Conservation (phyloP, 1,139 yeast species). For the Zhuliangozyma parablackwelliae region DNA sequence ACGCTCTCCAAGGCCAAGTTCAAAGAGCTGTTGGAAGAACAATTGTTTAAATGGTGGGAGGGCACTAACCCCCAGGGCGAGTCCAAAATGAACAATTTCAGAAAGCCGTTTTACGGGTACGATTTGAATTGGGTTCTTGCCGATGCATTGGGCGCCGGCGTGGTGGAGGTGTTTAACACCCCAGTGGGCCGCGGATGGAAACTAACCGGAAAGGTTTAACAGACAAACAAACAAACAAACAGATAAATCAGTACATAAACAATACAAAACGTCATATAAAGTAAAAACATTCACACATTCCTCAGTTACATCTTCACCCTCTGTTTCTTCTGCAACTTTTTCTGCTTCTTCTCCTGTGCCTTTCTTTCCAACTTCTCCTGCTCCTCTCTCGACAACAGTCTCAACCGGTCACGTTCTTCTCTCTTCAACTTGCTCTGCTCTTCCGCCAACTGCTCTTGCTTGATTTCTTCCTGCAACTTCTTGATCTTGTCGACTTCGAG, state of each 20-base stretch:
- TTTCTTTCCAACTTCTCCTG: conserved; percentile 74
- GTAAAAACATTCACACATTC: conserved; percentile 1
- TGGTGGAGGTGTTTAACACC: conserved; percentile 60
- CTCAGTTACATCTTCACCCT: conserved; percentile 30
- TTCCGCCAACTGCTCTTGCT: conserved; percentile 64
- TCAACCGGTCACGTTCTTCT: conserved; percentile 51
- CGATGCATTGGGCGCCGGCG: conserved; percentile 66
- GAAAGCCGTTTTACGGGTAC: conserved; percentile 58
- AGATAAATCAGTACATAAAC: neutral
- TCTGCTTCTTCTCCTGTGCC: conserved; percentile 41
- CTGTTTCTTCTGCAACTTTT: conserved; percentile 39
- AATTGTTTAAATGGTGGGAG: conserved; percentile 48
- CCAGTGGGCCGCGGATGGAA: conserved; percentile 73
- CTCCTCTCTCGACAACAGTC: conserved; percentile 63
- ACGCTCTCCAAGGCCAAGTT: conserved; percentile 39
- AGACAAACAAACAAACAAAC: too few relatives aligned
- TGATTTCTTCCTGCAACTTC: conserved; percentile 54
- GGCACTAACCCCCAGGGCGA: conserved; percentile 26
- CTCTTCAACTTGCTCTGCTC: conserved; percentile 69
- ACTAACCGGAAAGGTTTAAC: conserved; percentile 43
- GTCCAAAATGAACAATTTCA: conserved; percentile 38
- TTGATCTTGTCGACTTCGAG: conserved; percentile 57
- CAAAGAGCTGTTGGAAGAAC: conserved; percentile 52
- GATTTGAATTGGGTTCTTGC: conserved; percentile 61
- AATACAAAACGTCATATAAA: too few relatives aligned